Evolutionary conservation across 306 rosid species (phyloP).

Genomic region (Trifolium pratense): DNA sequence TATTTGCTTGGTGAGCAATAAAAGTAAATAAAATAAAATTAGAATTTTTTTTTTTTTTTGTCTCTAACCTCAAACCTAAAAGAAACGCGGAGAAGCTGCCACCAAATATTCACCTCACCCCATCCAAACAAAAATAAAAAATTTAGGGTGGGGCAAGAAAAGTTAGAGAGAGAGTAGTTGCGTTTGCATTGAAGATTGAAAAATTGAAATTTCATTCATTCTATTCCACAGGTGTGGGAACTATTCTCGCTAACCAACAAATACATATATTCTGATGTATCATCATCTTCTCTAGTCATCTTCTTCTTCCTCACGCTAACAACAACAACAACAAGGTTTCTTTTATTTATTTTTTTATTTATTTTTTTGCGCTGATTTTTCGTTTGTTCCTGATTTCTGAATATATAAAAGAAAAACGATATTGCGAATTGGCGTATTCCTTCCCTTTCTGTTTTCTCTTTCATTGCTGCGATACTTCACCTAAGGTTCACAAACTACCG

Average conservation of each 20-base stretch:
- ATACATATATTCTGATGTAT: slow-evolving; percentile 3
- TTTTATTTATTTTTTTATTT: not conserved
- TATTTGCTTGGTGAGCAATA: not conserved
- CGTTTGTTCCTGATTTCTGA: not conserved
- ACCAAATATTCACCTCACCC: not conserved
- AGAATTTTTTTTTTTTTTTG: too few species aligned
- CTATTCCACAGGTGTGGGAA: slow-evolving; percentile 46
- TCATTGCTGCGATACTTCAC: slow-evolving; percentile 1
- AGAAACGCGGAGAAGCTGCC: slow-evolving; percentile 27
- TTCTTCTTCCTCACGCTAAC: slow-evolving; percentile 16
- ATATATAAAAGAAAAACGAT: too few species aligned
- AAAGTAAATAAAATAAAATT: slow-evolving; percentile 1
- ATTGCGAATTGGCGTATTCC: not conserved
- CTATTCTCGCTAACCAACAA: not conserved
- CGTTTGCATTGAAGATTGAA: slow-evolving; percentile 25
- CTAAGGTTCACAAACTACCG: too few species aligned
- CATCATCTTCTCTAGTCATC: not conserved
- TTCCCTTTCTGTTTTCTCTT: slow-evolving; percentile 14
- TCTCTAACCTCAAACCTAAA: not conserved
- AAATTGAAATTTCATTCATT: not conserved
- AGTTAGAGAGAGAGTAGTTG: not conserved
- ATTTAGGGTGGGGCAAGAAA: not conserved
- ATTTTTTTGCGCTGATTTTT: not conserved
- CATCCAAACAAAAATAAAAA: not conserved
- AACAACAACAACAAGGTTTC: slow-evolving; percentile 28